These are phyloP conservation scores for Inga laurina DNA, from an alignment of 306 rosid genomes.

Conservation along the genomic window DNA sequence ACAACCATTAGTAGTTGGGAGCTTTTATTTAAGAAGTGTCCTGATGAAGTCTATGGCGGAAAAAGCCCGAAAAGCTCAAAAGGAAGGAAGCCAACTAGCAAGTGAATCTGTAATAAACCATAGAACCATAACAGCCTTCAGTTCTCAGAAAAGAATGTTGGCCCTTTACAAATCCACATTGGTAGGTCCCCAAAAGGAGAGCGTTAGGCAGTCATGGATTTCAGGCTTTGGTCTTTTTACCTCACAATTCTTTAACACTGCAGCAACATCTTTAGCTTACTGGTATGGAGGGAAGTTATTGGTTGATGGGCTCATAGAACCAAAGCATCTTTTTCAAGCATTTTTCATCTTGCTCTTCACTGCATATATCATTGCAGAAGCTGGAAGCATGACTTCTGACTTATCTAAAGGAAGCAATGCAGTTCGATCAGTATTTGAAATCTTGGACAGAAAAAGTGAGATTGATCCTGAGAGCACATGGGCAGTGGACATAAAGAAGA, in stretches of 20 bases:
- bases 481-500: slow-evolving; percentile 54
- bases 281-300: slow-evolving; percentile 93
- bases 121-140: slow-evolving; percentile 81
- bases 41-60: slow-evolving; percentile 78
- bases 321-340: slow-evolving; percentile 82
- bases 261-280: slow-evolving; percentile 77
- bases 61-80: slow-evolving; percentile 70
- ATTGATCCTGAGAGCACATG: slow-evolving; percentile 64
- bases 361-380: slow-evolving; percentile 81
- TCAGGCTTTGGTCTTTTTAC: slow-evolving; percentile 82
- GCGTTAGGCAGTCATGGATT: slow-evolving; percentile 80
- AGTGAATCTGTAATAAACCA: slow-evolving; percentile 88
- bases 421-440: slow-evolving; percentile 67
- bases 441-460: slow-evolving; percentile 73
- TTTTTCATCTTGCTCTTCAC: slow-evolving; percentile 77
- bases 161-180: slow-evolving; percentile 65
- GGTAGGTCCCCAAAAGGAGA: slow-evolving; percentile 69
- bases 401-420: slow-evolving; percentile 80
- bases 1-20: slow-evolving; percentile 89
- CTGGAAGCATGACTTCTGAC: slow-evolving; percentile 94
- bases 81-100: slow-evolving; percentile 87
- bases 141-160: slow-evolving; percentile 78
- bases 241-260: slow-evolving; percentile 81
- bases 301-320: slow-evolving; percentile 33
- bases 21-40: slow-evolving; percentile 78